Evolutionary conservation across 257 asterid genomes (phyloP), one percentile per base, ranked within the genome.

Genomic region (Solanum sejunctum): DNA sequence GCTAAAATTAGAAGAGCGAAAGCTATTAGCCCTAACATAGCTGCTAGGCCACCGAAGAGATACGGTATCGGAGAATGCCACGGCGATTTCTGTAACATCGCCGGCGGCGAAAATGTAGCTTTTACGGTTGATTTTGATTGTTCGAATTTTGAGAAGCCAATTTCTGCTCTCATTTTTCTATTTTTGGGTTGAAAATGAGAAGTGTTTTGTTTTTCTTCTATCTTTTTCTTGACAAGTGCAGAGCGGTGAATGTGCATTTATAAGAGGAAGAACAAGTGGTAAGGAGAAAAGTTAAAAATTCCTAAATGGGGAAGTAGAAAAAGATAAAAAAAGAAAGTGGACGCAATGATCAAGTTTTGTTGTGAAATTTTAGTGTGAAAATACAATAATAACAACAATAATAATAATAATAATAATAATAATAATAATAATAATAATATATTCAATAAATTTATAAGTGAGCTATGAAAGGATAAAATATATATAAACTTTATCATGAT

Each of bases 1-100:
- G 97, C 97, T 8, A 95, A 90, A 61, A 95, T 83, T 84, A 95
- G 15, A 10, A 95, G 97, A 20, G 99, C 97, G 26, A 95, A 91
- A 71, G 98, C 98, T 55, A 95, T 95, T 84, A 95, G 93, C 0
- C 97, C 95, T 85, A 95, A 86, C 97, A 95, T 92, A 86, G 98
- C 98, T 7, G 99, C 97, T 51, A 95, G 64, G 3, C 99, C 99
- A 1, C 98, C 99, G 86, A 95, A 94, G 13, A 95, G 95, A 90
- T 94, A 94, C 39, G 98, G 98, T 61, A 95, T 95, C 18, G 99
- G 99, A 1, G 98, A 93, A 93, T 94, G 98, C 98, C 99, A 95
- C 47, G 96, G 97, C 7, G 98, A 92, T 56, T 87, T 84, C 28
- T 18, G 89, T 23, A 80, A 60, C 64, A 86, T 55, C 26, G 92